Base-by-base conservation (phyloP, 768 basidiomycete species). In the Xerocomellus dryophilus region DNA sequence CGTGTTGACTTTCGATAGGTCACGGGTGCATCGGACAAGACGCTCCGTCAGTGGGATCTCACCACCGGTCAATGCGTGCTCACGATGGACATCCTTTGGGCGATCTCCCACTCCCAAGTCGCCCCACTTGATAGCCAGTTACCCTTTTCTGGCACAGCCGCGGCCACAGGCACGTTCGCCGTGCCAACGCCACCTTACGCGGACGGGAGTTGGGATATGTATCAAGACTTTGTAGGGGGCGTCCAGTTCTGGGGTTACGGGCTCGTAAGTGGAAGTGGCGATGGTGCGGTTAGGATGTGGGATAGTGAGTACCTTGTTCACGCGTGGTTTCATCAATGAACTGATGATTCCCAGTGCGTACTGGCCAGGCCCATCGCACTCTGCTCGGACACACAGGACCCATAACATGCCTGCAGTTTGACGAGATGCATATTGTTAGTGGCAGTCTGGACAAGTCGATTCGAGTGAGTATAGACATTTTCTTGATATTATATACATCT, bases 21-120 rank as follows among this genome's bases (percentile, higher is more conserved):
- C 12, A 98, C 95, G 8, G 97, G 97, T 32, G 96, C 97, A 6
- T 93, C 92, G 4, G 97, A 99, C 75, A 98, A 98, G 73, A 99
- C 97, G 0, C 80, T 99, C 50, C 90, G 97, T 3, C 96, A 98
- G 68, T 99, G 97, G 97, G 97, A 98, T 67, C 82, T 98, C 50
- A 83, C 82, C 18, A 98, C 97, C 0, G 97, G 96, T 7, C 97
- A 98, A 77, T 99, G 97, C 71, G 88, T 98, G 43, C 87, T 97
- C 78, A 96, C 96, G 21, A 99, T 99, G 97, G 97, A 99, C 71
- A 97, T 99, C 59, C 84, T 99, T 23, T 99, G 97, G 97, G 97
- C 96, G 2, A 96, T 98, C 61, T 93, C 93, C 10, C 96, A 98
- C 71, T 85, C 93, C 3, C 79, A 86, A 36, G 67, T 74, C 23